Evolutionary conservation across 495 filamentous ascomycete genomes (phyloP), one percentile per base, ranked within the genome.

Genomic region (Penicillium soppii): DNA sequence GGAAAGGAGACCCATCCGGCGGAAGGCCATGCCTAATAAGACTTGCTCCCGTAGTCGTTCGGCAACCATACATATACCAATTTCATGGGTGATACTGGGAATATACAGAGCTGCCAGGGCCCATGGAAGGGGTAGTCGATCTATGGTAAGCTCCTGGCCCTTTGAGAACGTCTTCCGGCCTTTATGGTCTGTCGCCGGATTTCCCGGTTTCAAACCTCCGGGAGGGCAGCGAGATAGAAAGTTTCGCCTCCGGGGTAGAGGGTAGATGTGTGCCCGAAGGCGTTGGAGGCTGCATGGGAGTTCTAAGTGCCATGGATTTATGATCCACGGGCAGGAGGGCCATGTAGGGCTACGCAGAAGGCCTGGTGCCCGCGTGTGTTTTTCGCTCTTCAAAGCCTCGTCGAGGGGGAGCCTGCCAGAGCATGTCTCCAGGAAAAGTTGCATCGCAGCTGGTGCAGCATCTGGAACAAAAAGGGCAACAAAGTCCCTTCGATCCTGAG

Each of bases 1-100:
- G 15, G 36, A n/a, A 8, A 50, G 36, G 27, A 50, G 23, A 26
- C 40, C 47, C n/a, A 50, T 50, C 30, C 35, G 47, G 23, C 26
- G 36, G 9, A 50, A 50, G 48, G 27, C 7, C 27, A 30, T 30
- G 27, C 7, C 27, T 30, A 13, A 51, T 22, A 51, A 43, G 8
- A 51, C 20, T 25, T 51, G 37, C 13, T 40, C 12, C 32, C 23
- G 47, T 23, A 51, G 22, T 36, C 19, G 41, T 43, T 51, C 25
- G 7, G 48, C 38, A 7, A 51, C 20, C 12, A 51, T 12, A 25
- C 36, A 36, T 32, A 51, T 17, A 5, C 38, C 26, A 6, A 51
- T 9, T 12, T 51, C 38, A 13, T 51, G 16, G 6, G 29, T 9
- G 30, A 51, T 51, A 30, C 48, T 51, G 10, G 48, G 48, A 23